Base-by-base conservation (phyloP, 768 basidiomycete genomes). In the Tephrocybe rancida region DNA sequence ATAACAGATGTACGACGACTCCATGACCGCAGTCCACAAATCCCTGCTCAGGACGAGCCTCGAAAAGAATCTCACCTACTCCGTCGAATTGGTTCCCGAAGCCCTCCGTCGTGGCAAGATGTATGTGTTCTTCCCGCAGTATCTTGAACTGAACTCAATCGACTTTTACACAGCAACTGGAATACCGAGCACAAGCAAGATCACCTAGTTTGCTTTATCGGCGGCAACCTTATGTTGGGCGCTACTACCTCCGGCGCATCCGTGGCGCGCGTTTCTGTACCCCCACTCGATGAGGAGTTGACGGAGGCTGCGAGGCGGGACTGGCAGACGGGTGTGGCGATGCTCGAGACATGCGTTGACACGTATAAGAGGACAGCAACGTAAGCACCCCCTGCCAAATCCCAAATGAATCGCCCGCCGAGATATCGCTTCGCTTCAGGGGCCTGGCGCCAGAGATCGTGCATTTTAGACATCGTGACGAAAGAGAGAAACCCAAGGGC, bases 171-270 rank as follows among this genome's bases (percentile, higher is more conserved):
- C 59, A 91, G 92, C 14, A 69, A 72, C 41, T 95, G 90, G 90
- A 78, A 79, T 18, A 70, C 88, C 24, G 74, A 76, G 16, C 89
- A 88, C 9, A 96, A 97, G 66, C 96, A 98, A 73, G 96, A 98
- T 65, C 95, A 98, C 66, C 84, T 98, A 19, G 95, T 91, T 2
- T 98, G 96, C 71, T 98, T 97, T 83, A 75, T 98, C 38, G 93
- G 87, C 39, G 96, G 94, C 1, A 90, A 90, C 0, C 83, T 98
- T 54, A 85, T 98, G 79, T 78, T 98, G 1, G 95, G 96, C 24
- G 89, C 93, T 9, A 88, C 86, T 0, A 84, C 80, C 1, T 74
- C 81, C 0, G 87, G 84, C 25, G 78, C 82, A 2, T 60, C 73
- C n/a, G 69, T 64, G 3, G 63, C 69, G 18, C 68, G 67, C 2